These are phyloP conservation scores for Oryza brachyantha DNA, from an alignment of 176 grass and related monocot genomes.

Conservation along the genomic window DNA sequence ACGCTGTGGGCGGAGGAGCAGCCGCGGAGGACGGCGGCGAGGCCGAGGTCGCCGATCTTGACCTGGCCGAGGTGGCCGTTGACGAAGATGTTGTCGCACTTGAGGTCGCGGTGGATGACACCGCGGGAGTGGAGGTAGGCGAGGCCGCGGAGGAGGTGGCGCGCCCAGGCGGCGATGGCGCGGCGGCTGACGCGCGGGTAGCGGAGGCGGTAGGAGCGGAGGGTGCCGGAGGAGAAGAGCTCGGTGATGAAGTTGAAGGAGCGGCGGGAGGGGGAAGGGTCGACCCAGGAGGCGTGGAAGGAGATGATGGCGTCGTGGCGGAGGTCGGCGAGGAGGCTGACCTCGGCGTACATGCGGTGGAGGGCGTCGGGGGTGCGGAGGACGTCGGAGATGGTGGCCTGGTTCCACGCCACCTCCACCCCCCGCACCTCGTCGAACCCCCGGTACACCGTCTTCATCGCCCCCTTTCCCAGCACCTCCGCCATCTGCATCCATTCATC, in stretches of 20 bases:
- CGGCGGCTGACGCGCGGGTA: constrained; percentile 61
- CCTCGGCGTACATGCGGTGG: constrained; percentile 87
- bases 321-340: constrained; percentile 67
- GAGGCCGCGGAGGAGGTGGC: constrained; percentile 63
- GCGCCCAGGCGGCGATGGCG: constrained; percentile 66
- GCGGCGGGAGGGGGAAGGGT: background rate
- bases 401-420: constrained; percentile 93
- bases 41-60: constrained; percentile 91
- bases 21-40: constrained; percentile 60
- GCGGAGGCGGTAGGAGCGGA: constrained; percentile 57
- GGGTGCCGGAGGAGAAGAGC: constrained; percentile 95
- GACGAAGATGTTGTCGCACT: constrained; percentile 89
- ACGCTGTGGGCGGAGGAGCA: constrained; percentile 64
- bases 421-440: constrained; percentile 82
- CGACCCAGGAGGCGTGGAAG: constrained; percentile 78
- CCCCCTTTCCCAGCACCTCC: constrained; percentile 73
- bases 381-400: constrained; percentile 58
- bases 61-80: constrained; percentile 85
- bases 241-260: constrained; percentile 98
- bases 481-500: constrained; percentile 38
- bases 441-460: constrained; percentile 82
- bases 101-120: constrained; percentile 88
- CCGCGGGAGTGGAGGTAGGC: constrained; percentile 64
- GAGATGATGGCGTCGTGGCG: constrained; percentile 70
- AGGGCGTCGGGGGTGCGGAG: constrained; percentile 58